phyloP scores from a whole-genome alignment of 179 eudicot species.

The Corrigiola litoralis region DNA sequence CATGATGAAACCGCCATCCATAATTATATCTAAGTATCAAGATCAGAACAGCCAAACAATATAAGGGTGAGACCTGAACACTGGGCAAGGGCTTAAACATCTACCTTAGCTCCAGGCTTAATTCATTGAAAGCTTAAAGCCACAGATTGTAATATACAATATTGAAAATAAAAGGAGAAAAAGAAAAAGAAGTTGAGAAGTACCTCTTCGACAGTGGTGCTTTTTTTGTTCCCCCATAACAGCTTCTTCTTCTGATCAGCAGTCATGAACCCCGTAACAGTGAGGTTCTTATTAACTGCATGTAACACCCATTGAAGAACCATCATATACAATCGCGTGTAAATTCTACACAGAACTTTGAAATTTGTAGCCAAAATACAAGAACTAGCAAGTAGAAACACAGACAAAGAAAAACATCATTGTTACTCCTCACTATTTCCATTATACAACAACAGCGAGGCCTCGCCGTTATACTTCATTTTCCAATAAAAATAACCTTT shows the following conservation, averaged over 20 bases:
- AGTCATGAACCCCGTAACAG: slow-evolving; percentile 80
- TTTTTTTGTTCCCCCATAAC: slow-evolving; percentile 90
- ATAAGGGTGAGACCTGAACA: no score
- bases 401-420: slow-evolving; percentile 1
- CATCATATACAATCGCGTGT: neutral
- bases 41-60: no score
- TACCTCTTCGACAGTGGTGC: slow-evolving; percentile 70
- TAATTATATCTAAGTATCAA: no score
- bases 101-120: neutral
- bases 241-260: slow-evolving; percentile 98
- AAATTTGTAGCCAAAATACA: neutral
- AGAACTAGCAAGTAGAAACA: slow-evolving; percentile 2
- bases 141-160: neutral
- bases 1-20: no score
- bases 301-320: neutral
- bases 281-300: slow-evolving; percentile 78
- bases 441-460: no score
- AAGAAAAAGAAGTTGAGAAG: neutral
- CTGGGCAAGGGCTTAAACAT: no score
- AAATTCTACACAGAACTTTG: neutral
- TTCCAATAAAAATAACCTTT: no score
- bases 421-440: neutral
- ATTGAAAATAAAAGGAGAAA: neutral
- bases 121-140: neutral
- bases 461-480: no score